Evolutionary conservation across 2,329 filamentous ascomycete species (phyloP).

Genomic region (Penicillium sp.): DNA sequence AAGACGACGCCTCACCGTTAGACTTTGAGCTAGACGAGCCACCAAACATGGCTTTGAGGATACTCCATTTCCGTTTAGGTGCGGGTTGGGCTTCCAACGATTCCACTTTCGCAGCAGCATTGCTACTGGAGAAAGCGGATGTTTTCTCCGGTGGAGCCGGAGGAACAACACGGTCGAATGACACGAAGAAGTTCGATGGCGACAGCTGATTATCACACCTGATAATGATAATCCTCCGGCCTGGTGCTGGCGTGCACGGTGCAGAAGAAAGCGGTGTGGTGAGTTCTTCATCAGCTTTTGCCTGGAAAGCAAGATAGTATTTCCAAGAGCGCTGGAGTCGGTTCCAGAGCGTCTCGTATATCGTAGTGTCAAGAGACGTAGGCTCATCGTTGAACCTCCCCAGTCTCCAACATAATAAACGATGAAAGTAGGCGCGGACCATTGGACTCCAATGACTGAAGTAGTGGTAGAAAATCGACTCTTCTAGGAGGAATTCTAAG

Average conservation of each 20-base stretch:
- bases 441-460: conserved; percentile 95
- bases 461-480: conserved; percentile 65
- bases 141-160: conserved; percentile 27
- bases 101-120: too few relatives aligned
- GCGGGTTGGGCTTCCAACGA: too few relatives aligned
- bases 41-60: conserved; percentile 45
- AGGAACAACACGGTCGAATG: conserved; percentile 53
- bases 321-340: conserved; percentile 66
- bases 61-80: conserved; percentile 42
- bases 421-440: conserved; percentile 88
- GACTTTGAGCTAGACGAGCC: conserved; percentile 38
- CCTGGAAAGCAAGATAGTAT: conserved; percentile 67
- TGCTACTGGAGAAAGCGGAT: too few relatives aligned
- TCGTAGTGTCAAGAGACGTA: conserved; percentile 58
- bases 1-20: conserved; percentile 35
- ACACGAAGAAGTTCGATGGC: conserved; percentile 48
- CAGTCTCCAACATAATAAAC: conserved; percentile 78
- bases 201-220: conserved; percentile 61
- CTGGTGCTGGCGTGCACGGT: conserved; percentile 73
- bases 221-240: conserved; percentile 78
- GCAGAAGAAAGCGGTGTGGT: conserved; percentile 60
- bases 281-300: conserved; percentile 53
- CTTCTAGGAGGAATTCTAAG: conserved; percentile 64
- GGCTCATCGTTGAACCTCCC: conserved; percentile 64
- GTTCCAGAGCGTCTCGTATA: conserved; percentile 59